These are phyloP conservation scores for Candida sanyiensis DNA, from an alignment of 805 yeast species.

Conservation along the genomic window DNA sequence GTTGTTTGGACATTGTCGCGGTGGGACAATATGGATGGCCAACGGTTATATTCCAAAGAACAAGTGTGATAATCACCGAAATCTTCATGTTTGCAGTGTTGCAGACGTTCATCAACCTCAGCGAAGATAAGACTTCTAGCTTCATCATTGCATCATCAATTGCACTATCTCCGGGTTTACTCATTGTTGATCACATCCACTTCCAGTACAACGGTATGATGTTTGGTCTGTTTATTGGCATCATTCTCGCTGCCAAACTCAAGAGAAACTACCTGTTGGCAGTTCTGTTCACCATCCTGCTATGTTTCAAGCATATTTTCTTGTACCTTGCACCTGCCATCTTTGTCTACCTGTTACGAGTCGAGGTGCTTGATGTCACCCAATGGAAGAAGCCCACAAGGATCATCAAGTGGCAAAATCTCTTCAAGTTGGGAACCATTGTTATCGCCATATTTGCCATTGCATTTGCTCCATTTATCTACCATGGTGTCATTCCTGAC, in stretches of 20 bases:
- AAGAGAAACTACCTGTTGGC: slow-evolving; percentile 55
- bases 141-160: slow-evolving; percentile 79
- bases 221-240: slow-evolving; percentile 73
- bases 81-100: slow-evolving; percentile 60
- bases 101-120: slow-evolving; percentile 60
- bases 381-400: slow-evolving; percentile 27
- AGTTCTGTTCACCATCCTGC: slow-evolving; percentile 61
- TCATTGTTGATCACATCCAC: slow-evolving; percentile 91
- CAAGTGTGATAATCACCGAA: slow-evolving; percentile 77
- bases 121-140: slow-evolving; percentile 37
- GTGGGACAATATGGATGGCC: slow-evolving; percentile 67
- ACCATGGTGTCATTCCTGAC: slow-evolving; percentile 53
- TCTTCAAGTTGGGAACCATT: slow-evolving; percentile 55
- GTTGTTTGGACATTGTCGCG: slow-evolving; percentile 64
- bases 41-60: slow-evolving; percentile 78
- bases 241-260: slow-evolving; percentile 66
- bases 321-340: slow-evolving; percentile 92
- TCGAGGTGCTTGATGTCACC: slow-evolving; percentile 51
- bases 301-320: slow-evolving; percentile 93
- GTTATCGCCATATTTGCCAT: slow-evolving; percentile 56
- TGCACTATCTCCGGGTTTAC: slow-evolving; percentile 81
- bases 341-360: slow-evolving; percentile 69
- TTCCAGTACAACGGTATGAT: slow-evolving; percentile 95
- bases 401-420: slow-evolving; percentile 47
- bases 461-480: slow-evolving; percentile 76